Conservation (phyloP, 116 monocot species). For the Zostera marina region DNA sequence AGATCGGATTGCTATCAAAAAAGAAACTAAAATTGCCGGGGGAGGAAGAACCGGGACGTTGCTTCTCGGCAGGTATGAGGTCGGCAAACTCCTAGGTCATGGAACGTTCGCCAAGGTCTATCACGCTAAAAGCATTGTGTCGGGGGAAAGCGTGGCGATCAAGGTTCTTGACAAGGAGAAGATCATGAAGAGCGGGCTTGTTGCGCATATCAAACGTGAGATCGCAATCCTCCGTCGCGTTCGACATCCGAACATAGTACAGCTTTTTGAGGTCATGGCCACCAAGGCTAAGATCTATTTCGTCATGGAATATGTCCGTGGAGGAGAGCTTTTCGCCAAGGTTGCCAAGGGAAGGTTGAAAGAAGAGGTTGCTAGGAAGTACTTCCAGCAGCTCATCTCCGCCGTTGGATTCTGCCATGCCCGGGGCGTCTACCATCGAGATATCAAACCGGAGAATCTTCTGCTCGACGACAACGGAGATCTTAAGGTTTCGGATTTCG, state of each 20-base stretch:
- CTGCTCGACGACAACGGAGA: slow-evolving; percentile 61
- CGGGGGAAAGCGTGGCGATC: slow-evolving; percentile 51
- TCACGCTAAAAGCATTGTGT: slow-evolving; percentile 26
- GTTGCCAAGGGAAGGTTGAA: slow-evolving; percentile 61
- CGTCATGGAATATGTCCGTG: slow-evolving; percentile 71
- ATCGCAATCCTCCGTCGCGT: slow-evolving; percentile 68
- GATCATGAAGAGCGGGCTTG: slow-evolving; percentile 41
- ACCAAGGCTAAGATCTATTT: slow-evolving; percentile 73
- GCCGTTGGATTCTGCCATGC: slow-evolving; percentile 70
- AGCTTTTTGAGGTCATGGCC: slow-evolving; percentile 74
- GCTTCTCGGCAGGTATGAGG: slow-evolving; percentile 49
- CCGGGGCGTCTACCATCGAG: slow-evolving; percentile 66
- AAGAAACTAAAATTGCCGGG: background rate
- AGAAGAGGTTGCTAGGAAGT: slow-evolving; percentile 41
- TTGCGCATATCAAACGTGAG: slow-evolving; percentile 66
- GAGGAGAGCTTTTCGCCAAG: slow-evolving; percentile 53
- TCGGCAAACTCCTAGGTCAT: slow-evolving; percentile 53
- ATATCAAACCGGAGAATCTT: slow-evolving; percentile 77
- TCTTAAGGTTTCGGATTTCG: slow-evolving; percentile 77
- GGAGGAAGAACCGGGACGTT: background rate
- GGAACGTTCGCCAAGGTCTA: slow-evolving; percentile 80
- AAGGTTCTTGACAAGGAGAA: slow-evolving; percentile 74
- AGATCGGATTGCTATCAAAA: no score
- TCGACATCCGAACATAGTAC: slow-evolving; percentile 71
- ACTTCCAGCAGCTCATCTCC: slow-evolving; percentile 74